Conservation (phyloP, 176 grass and related monocot genomes). For the Alopecurus myosuroides region DNA sequence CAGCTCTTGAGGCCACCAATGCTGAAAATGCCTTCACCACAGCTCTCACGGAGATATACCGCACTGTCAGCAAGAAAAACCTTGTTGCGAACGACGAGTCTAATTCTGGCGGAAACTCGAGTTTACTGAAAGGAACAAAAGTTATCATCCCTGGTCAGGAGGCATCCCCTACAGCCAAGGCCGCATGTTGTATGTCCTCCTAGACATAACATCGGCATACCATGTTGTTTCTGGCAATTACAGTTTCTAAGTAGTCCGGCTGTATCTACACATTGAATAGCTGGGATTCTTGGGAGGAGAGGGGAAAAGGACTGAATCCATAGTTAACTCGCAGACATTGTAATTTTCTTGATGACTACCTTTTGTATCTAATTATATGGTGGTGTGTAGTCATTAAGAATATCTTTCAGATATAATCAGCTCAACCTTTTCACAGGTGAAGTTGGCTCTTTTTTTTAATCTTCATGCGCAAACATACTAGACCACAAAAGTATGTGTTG, state of each 20-base stretch:
- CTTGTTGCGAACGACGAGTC: slow-evolving; percentile 45
- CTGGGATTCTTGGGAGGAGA: no score
- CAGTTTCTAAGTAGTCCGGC: no score
- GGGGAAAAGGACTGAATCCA: not conserved
- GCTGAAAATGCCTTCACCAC: slow-evolving; percentile 45
- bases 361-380: slow-evolving; percentile 25
- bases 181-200: slow-evolving; percentile 50
- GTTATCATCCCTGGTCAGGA: slow-evolving; percentile 47
- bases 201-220: slow-evolving; percentile 24
- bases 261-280: no score
- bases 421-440: not conserved
- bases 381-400: no score
- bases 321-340: slow-evolving; percentile 24
- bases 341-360: slow-evolving; percentile 11
- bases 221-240: no score
- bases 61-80: slow-evolving; percentile 48
- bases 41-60: slow-evolving; percentile 44
- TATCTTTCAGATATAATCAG: not conserved
- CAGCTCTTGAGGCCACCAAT: slow-evolving; percentile 53
- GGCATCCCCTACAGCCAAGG: slow-evolving; percentile 20
- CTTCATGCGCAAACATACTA: not conserved
- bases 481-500: not conserved
- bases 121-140: slow-evolving; percentile 54
- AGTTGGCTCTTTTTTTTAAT: no score
- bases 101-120: slow-evolving; percentile 37